phyloP scores from a whole-genome alignment of 257 asterid species.

The Nicotiana benthamiana region DNA sequence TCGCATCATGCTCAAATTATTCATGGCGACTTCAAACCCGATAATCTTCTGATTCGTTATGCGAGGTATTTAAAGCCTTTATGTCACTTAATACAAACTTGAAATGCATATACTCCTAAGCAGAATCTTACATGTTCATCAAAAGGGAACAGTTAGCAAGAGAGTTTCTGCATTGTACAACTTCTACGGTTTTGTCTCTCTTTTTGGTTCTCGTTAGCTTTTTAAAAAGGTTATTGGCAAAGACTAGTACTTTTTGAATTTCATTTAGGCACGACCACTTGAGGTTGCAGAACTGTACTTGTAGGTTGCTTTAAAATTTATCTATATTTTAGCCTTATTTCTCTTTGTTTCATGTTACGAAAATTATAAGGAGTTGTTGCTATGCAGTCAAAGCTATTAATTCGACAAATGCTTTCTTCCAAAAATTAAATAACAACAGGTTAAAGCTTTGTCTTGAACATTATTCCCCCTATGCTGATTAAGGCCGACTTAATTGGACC shows the following conservation, averaged over 20 bases:
- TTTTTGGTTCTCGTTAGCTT: not conserved
- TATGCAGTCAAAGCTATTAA: not conserved
- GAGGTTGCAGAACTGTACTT: not conserved
- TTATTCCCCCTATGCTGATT: not conserved
- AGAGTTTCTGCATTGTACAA: not conserved
- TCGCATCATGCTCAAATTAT: constrained; percentile 59
- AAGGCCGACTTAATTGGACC: not conserved
- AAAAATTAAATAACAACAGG: not conserved
- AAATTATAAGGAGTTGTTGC: not conserved
- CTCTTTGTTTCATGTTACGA: not conserved
- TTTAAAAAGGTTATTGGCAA: not conserved
- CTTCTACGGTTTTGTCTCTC: not conserved
- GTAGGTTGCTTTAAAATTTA: not conserved
- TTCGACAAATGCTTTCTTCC: not conserved
- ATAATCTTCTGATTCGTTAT: constrained; percentile 84
- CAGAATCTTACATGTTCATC: not conserved
- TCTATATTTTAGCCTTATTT: not conserved
- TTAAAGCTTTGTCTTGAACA: not conserved
- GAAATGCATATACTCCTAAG: not conserved
- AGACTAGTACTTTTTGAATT: not conserved
- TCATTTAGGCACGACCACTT: not conserved
- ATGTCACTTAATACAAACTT: not conserved
- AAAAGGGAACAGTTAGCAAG: not conserved
- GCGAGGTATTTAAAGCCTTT: constrained; percentile 52
- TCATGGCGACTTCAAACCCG: constrained; percentile 97